These are phyloP conservation scores for Cetradonia linearis DNA, from an alignment of 495 filamentous ascomycete species.

Conservation along the genomic window DNA sequence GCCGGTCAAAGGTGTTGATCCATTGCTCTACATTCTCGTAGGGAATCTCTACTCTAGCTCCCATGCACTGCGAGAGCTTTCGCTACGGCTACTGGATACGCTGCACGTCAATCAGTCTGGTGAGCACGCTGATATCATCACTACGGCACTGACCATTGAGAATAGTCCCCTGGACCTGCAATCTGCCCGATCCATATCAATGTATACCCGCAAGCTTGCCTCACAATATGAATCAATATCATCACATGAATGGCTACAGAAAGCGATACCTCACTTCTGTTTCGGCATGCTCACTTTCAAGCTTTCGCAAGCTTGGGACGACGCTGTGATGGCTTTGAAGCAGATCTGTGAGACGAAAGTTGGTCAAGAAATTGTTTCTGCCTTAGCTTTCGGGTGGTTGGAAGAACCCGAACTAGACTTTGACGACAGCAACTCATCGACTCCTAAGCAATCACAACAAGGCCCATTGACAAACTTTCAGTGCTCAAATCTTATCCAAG, in stretches of 20 bases:
- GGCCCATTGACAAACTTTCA: constrained; percentile 55
- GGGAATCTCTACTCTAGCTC: constrained; percentile 62
- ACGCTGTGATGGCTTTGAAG: constrained; percentile 62
- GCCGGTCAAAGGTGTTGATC: constrained; percentile 37
- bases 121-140: constrained; percentile 36
- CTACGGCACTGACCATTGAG: constrained; percentile 57
- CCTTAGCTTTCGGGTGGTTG: constrained; percentile 73
- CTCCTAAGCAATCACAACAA: neutral
- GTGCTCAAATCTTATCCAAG: constrained; percentile 59
- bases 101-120: constrained; percentile 30
- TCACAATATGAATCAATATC: constrained; percentile 45
- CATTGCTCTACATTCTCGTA: constrained; percentile 51
- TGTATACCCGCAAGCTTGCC: constrained; percentile 73
- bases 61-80: constrained; percentile 57
- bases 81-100: constrained; percentile 53
- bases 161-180: constrained; percentile 65
- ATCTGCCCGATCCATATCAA: constrained; percentile 61
- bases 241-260: constrained; percentile 52
- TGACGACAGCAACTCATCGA: constrained; percentile 19
- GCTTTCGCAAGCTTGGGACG: constrained; percentile 75
- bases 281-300: constrained; percentile 84
- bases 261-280: constrained; percentile 67
- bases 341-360: constrained; percentile 56
- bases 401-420: constrained; percentile 44
- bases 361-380: constrained; percentile 64